phyloP scores from a whole-genome alignment of 139 green algal genomes.

The Coelastrella sp. region DNA sequence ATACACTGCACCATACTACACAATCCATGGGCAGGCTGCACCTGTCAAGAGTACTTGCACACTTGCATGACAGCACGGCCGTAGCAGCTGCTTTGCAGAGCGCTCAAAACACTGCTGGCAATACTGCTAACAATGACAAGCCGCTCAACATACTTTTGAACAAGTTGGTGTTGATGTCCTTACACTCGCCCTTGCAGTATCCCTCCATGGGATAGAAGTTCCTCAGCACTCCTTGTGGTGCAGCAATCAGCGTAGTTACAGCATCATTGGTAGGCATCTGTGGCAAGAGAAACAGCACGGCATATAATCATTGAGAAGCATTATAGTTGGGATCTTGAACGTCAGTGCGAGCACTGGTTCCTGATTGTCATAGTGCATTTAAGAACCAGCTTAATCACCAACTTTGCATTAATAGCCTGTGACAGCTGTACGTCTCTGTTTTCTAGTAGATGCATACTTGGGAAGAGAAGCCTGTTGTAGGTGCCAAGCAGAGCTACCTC shows the following conservation, averaged over 20 bases:
- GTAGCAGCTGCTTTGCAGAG: no score
- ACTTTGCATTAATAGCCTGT: no score
- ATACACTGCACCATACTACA: no score
- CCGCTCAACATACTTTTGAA: constrained; percentile 10
- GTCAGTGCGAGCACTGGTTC: not conserved
- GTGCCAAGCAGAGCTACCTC: no score
- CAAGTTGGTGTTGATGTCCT: constrained; percentile 26
- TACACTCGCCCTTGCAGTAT: constrained; percentile 23
- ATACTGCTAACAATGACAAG: not conserved
- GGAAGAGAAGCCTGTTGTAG: no score
- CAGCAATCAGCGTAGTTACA: constrained; percentile 8
- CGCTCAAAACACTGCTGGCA: no score
- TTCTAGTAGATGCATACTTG: no score
- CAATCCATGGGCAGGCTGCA: no score
- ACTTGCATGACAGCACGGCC: no score
- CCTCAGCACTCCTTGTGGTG: constrained; percentile 32
- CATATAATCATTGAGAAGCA: not conserved
- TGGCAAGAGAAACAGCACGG: not conserved
- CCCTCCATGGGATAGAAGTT: constrained; percentile 43
- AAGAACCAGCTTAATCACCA: not conserved
- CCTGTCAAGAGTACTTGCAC: no score
- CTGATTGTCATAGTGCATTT: not conserved
- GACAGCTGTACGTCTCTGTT: no score
- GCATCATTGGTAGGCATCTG: constrained; percentile 22
- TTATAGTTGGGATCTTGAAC: not conserved